Percentiles rank a stretch among this genome's conserved stretches.
These are phyloP conservation scores for Byssoonygena ceratinophila DNA, from an alignment of 2,329 filamentous ascomycete species.

Conservation along the genomic window DNA sequence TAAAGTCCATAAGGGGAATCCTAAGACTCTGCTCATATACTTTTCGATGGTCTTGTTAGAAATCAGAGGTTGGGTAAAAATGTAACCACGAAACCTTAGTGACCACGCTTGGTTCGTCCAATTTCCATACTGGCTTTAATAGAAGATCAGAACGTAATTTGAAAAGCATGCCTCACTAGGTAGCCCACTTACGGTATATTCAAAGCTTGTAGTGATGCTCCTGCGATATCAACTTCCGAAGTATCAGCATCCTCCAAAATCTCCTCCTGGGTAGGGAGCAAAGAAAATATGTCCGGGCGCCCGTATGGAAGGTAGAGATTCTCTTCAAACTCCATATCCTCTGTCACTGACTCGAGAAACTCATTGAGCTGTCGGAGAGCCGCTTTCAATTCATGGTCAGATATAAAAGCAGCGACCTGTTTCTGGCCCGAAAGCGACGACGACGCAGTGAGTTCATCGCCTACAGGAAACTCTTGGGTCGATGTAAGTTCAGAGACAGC, in stretches of 20 bases:
- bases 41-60: slow-evolving; percentile 54
- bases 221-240: neutral
- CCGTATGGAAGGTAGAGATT: neutral
- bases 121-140: slow-evolving; percentile 48
- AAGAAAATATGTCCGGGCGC: neutral
- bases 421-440: neutral
- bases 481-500: neutral
- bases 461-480: neutral
- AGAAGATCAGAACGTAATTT: neutral
- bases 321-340: neutral
- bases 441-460: neutral
- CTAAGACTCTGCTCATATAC: slow-evolving; percentile 59
- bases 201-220: slow-evolving; percentile 6
- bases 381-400: neutral
- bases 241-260: neutral
- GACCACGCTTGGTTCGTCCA: slow-evolving; percentile 71
- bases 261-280: slow-evolving; percentile 11
- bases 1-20: slow-evolving; percentile 54
- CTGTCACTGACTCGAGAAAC: neutral
- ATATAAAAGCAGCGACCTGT: neutral
- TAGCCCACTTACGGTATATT: slow-evolving; percentile 13
- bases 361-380: neutral
- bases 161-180: neutral
- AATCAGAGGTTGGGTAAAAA: slow-evolving; percentile 68
- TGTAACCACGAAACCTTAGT: slow-evolving; percentile 64